Evolutionary conservation across 2,329 filamentous ascomycete genomes (phyloP), one percentile per base, ranked within the genome.

Genomic region (Calonectria pseudoreteaudii): DNA sequence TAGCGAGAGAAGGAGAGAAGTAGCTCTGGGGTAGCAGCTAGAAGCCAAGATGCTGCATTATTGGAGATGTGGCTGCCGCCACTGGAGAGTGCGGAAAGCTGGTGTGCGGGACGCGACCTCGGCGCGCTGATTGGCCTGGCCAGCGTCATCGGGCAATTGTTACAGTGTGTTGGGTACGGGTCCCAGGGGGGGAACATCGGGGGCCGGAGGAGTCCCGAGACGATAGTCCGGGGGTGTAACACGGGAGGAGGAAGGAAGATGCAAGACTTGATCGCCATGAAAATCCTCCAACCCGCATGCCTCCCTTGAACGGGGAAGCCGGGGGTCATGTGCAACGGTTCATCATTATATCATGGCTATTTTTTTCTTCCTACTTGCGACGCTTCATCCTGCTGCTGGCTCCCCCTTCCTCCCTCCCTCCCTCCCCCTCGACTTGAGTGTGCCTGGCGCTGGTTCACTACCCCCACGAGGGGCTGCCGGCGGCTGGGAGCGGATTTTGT

Each of bases 21-120:
- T 34, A 73, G 60, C 52, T 30, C 26, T 66, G 71, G 71, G 66
- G 72, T 73, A 75, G 69, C 73, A 75, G 69, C 73, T 44, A 68
- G 62, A 65, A 56, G 49, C 58, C 65, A 60, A 66, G 66, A 72
- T 64, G 34, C 72, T 60, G 68, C 44, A 52, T n/a, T 52, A 65
- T 73, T 70, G 76, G 73, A 73, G 72, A 80, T 78, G 77, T 80
- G 78, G 76, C 75, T 76, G 66, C 68, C 66, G 68, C 53, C 47
- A 58, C 38, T 66, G 52, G 41, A 52, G 47, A 26, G n/a, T 68
- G 72, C 53, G 74, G 74, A 70, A 70, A 79, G 72, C 38, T 67
- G 44, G 47, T 34, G 47, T 47, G 64, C 69, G 66, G 66, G 74
- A 67, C 47, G 56, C 44, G 26, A 31, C 52, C 44, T 28, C 36